Percentiles rank a stretch among this genome's conserved stretches.
Conservation (phyloP, 106 monocot species). For the Alisma plantagoaquatica region DNA sequence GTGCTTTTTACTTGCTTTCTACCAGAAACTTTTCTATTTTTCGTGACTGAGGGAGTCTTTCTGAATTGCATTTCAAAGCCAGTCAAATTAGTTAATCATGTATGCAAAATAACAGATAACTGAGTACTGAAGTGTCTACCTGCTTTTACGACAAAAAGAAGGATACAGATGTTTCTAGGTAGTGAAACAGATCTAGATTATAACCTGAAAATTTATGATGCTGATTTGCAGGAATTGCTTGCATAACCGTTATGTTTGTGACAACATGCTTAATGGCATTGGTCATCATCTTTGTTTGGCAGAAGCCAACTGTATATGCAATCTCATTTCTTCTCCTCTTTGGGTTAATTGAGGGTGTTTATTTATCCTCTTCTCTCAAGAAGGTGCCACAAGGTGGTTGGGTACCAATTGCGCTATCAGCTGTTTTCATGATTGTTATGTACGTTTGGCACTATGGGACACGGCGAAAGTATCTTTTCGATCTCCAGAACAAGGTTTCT, state of each 20-base stretch:
- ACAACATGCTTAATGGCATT: conserved; percentile 78
- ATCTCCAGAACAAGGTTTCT: conserved; percentile 80
- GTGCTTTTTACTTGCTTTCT: too few relatives aligned
- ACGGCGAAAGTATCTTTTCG: conserved; percentile 49
- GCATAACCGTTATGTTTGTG: conserved; percentile 73
- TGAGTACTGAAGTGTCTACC: too few relatives aligned
- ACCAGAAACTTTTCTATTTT: too few relatives aligned
- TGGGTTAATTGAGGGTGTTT: conserved; percentile 37
- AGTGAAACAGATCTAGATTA: too few relatives aligned
- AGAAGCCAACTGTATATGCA: conserved; percentile 23
- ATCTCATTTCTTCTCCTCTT: conserved; percentile 41
- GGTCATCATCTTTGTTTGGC: conserved; percentile 72
- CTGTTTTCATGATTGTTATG: conserved; percentile 61
- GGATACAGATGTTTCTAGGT: too few relatives aligned
- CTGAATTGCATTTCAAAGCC: too few relatives aligned
- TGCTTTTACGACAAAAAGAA: too few relatives aligned
- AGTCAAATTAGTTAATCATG: too few relatives aligned
- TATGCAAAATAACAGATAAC: too few relatives aligned
- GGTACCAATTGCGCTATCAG: conserved; percentile 46
- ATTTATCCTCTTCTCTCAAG: conserved; percentile 47
- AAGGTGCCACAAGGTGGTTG: conserved; percentile 78
- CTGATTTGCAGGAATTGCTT: conserved; percentile 56
- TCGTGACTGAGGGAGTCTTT: too few relatives aligned
- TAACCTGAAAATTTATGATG: too few relatives aligned
- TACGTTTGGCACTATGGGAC: conserved; percentile 83